Evolutionary conservation across 768 basidiomycete species (phyloP), one percentile per base, ranked within the genome.

Genomic region (Piloderma croceum): DNA sequence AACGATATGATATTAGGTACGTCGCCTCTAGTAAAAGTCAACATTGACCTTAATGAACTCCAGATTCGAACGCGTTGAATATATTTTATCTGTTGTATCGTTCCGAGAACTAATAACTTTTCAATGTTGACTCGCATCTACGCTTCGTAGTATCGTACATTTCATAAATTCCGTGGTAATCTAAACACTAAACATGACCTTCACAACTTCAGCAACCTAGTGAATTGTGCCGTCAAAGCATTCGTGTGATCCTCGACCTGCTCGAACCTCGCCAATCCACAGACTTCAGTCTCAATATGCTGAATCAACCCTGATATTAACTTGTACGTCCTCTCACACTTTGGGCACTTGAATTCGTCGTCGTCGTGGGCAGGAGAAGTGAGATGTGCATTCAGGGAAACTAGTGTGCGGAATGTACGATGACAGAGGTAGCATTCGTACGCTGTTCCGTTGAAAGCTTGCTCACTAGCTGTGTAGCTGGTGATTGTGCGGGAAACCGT

Each of bases 331-430:
- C 18, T 47, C 36, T 52, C 68, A 62, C 42, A 74, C 66, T 47
- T 68, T 27, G 71, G 71, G 42, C 71, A 74, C 40, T 50, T 58
- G 56, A 70, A 73, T 49, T 69, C 60, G 38, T 64, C 53, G 22
- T 42, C 52, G 42, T 67, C 65, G 44, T 71, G 70, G 11, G 36
- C 37, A 4, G 58, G 56, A 34, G 68, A 69, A 46, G 56, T 38
- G 10, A 57, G 36, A 39, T 68, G 67, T 10, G 42, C 21, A 45
- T 70, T 64, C 15, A 73, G 61, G 3, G 54, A 46, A 2, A 25
- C 3, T 13, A 67, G 57, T 4, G 50, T 43, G 9, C 38, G 25
- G 53, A 67, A 71, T n/a, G 44, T 51, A 23, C 49, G 52, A 29
- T 55, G 46, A 44, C 71, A 73, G 18, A 73, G 46, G 44, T 53